Evolutionary conservation across 2,329 filamentous ascomycete species (phyloP), one percentile per base, ranked within the genome.

Genomic region (Neurospora sp.): DNA sequence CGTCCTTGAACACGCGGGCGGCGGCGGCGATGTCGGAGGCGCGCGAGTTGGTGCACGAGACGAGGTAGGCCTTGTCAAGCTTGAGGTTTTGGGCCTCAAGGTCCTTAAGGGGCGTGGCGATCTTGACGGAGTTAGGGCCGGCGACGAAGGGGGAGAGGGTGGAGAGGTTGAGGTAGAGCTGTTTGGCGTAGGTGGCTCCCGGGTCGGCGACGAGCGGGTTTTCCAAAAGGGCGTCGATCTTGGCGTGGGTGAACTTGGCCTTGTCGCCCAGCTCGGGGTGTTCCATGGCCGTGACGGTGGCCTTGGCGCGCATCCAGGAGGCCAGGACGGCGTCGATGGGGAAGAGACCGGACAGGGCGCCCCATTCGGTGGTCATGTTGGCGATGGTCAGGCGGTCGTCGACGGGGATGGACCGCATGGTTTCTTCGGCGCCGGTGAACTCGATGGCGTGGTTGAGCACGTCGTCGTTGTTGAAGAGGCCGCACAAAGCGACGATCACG

Each of bases 371-470:
- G 0, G 89, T 91, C 90, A 92, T 92, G 79, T 92, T 92, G 66
- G 85, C 83, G 74, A 91, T 91, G 2, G 91, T 88, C 66, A 93
- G 81, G 52, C 91, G 84, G 76, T 90, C 86, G 76, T 93, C 91
- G 3, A 93, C 83, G 73, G 75, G 83, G 1, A 97, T 83, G 75
- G 86, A 93, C 62, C 81, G 77, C 84, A 96, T 86, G 0, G 93
- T 97, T 77, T 93, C 85, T 73, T 92, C 88, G 0, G 89, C 89
- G 12, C 94, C 95, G 0, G 88, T 89, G 76, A 97, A 97, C 77
- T 98, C 95, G 71, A 98, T 89, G 5, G 89, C 89, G 77, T 97
- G 93, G 81, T 98, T 98, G 15, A 97, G 84, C 0, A 97, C 95
- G 65, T 97, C 92, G 74, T 93, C 91, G 69, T 91, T 88, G 80